phyloP scores from a whole-genome alignment of 2,329 filamentous ascomycete species.

The Fonsecaea multimorphosa region DNA sequence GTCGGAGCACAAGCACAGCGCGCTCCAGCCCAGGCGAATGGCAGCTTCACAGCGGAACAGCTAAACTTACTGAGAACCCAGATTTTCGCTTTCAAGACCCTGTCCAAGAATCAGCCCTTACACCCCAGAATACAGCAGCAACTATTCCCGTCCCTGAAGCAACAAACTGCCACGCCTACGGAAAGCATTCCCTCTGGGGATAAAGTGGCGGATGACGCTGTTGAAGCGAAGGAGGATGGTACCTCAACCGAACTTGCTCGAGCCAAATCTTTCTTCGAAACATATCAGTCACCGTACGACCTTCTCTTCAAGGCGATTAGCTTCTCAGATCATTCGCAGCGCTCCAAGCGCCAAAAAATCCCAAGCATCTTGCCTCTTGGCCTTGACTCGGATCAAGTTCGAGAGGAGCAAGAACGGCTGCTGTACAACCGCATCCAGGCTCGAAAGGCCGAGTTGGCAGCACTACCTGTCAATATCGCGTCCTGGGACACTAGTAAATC shows the following conservation, averaged over 20 bases:
- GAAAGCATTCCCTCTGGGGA: conserved; percentile 47
- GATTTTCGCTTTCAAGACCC: conserved; percentile 86
- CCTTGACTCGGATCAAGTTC: conserved; percentile 82
- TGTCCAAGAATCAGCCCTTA: conserved; percentile 85
- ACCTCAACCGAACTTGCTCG: conserved; percentile 37
- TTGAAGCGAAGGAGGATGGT: conserved; percentile 41
- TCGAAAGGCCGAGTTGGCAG: conserved; percentile 81
- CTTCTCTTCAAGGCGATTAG: conserved; percentile 66
- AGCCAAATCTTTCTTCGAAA: conserved; percentile 65
- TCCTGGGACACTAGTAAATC: conserved; percentile 80
- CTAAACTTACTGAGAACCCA: conserved; percentile 79
- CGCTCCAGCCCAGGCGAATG: conserved; percentile 43
- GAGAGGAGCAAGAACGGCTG: conserved; percentile 84
- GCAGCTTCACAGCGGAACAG: conserved; percentile 79
- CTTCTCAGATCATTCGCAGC: conserved; percentile 78
- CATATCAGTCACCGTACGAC: conserved; percentile 75
- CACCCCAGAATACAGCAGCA: conserved; percentile 79
- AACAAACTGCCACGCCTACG: conserved; percentile 42
- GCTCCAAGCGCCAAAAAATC: conserved; percentile 78
- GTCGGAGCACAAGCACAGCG: conserved; percentile 40
- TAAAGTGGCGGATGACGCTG: conserved; percentile 43
- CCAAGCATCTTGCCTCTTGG: conserved; percentile 88
- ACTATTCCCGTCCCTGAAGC: conserved; percentile 68
- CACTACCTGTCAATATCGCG: conserved; percentile 81
- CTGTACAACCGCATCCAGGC: conserved; percentile 89